Evolutionary conservation across 2,329 filamentous ascomycete species (phyloP), one percentile per base, ranked within the genome.

Genomic region (Neonectria sp.): DNA sequence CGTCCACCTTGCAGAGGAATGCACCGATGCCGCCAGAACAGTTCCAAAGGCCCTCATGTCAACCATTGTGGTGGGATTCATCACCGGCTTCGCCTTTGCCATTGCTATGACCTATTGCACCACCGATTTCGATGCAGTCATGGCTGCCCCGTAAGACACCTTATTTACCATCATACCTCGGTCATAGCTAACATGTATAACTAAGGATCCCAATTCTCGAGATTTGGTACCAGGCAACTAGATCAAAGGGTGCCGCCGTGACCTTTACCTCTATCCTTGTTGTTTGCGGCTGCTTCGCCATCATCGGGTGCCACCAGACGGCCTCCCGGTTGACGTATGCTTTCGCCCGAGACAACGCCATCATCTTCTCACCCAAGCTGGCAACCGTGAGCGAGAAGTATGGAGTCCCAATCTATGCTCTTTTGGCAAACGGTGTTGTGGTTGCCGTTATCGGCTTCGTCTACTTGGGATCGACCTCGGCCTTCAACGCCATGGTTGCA

Each of bases 1-100:
- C 13, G 73, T 82, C 15, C 80, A 82, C 68, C 70, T 83, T 45
- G 79, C 79, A 1, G 81, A 83, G 66, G 81, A 82, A 52, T 78
- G 78, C 29, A 76, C 71, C 0, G 66, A 77, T 52, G 72, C 80
- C 4, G 74, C 73, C 9, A 73, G 63, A 1, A 73, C 74, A 3
- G 76, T 82, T 3, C 81, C 80, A 0, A 72, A 71, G 45, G 79
- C 79, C 5, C 69, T 82, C 13, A 59, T 81, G 35, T 73, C 74
- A 1, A 79, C 78, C 0, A 70, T 82, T 0, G 63, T 71, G 1
- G 76, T 82, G 17, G 79, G 79, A 2, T 81, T 81, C 35, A 56
- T 78, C 29, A 79, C 78, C 2, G 74, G 73, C 52, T 73, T 79
- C 48, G 31, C 76, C 52, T 78, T 80, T 72, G 55, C 76, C n/a